phyloP scores from a whole-genome alignment of 257 asterid species.

The Avicennia marina region DNA sequence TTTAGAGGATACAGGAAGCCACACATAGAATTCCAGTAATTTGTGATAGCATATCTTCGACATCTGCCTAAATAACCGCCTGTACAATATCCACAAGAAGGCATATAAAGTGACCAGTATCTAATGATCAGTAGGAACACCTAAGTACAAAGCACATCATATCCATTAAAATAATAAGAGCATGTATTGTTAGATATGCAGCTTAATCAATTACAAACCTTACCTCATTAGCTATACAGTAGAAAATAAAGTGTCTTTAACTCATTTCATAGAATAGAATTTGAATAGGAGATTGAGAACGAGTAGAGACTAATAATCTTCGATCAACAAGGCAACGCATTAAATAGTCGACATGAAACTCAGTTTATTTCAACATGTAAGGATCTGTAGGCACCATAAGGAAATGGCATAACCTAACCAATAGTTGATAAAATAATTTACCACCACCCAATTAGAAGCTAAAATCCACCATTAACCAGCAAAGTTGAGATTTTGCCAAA shows the following conservation, averaged over 20 bases:
- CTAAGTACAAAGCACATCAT: too few species aligned
- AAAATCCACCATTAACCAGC: background rate
- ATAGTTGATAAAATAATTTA: background rate
- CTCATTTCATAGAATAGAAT: background rate
- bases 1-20: background rate
- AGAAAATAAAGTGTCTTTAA: background rate
- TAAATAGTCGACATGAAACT: background rate
- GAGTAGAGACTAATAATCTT: background rate
- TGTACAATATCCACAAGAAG: background rate
- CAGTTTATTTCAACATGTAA: background rate
- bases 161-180: slow-evolving; percentile 1
- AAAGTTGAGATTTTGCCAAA: background rate
- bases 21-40: background rate
- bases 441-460: background rate
- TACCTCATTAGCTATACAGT: background rate
- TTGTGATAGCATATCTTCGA: background rate
- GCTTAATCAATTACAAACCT: background rate
- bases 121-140: background rate
- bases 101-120: background rate
- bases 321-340: background rate
- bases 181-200: slow-evolving; percentile 6
- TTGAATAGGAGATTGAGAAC: background rate
- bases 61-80: background rate
- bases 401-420: too few species aligned
- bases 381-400: slow-evolving; percentile 1